Base-by-base conservation (phyloP, 2,329 filamentous ascomycete genomes). In the Metarhizium album region DNA sequence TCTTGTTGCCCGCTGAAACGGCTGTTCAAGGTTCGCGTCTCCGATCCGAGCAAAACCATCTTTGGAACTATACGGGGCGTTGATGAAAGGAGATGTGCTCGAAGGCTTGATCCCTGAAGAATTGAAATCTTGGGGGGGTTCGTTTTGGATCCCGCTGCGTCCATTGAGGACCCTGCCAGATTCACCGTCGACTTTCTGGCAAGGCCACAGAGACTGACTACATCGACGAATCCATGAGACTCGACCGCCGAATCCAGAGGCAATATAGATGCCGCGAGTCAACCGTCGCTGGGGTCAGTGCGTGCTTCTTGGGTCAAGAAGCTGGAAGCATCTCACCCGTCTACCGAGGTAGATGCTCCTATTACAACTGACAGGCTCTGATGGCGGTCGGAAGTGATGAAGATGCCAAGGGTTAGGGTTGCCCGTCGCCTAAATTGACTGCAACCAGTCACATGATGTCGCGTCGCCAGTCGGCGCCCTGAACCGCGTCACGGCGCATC, bases 31-130 rank as follows among this genome's bases (percentile, higher is more conserved):
- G 43, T 40, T 23, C 53, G 57, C 16, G 38, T 47, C 5, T 52
- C 58, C 11, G 50, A 57, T n/a, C 33, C 55, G 3, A 11, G 52
- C 3, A 50, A 18, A 38, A 48, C 51, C 5, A 54, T 49, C 9
- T 42, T 61, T 11, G 52, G 57, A n/a, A 5, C 43, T 61, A 13
- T 52, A 54, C 3, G 59, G 58, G 4, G 57, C 58, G 7, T 45
- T 61, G 23, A 57, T 58, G 56, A 51, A 57, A 29, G 51, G 57
- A 24, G 22, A 49, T 6, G 16, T 22, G 5, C 57, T 55, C 48
- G 52, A 45, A 50, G 35, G 11, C 5, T 46, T 46, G 27, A n/a
- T 46, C 4, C 45, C 35, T 7, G 27, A 46, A 4, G 35, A 20
- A 35, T 33, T 23, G 16, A 33, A 42, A 22, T 18, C n/a, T 20